Evolutionary conservation across 345 rosid species (phyloP).

Genomic region (Eutrema heterophyllum): DNA sequence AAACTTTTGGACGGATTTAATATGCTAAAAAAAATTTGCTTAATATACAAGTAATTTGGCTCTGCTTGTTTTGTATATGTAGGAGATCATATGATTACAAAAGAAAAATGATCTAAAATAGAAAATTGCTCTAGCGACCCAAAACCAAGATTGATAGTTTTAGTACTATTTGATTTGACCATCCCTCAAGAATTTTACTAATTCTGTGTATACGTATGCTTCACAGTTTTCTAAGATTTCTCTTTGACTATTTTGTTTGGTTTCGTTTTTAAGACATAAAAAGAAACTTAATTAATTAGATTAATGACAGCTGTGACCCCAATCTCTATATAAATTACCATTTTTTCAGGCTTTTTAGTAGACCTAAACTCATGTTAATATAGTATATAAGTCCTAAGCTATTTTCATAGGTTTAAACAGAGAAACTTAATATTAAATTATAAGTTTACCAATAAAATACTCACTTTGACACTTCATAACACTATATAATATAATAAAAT

Average conservation of each 20-base stretch:
- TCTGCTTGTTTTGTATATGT: slow-evolving; percentile 6
- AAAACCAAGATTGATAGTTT: slow-evolving; percentile 5
- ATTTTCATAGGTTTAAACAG: neutral
- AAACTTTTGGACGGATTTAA: slow-evolving; percentile 7
- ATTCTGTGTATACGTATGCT: slow-evolving; percentile 19
- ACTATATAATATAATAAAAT: slow-evolving; percentile 25
- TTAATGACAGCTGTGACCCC: slow-evolving; percentile 12
- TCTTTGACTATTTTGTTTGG: slow-evolving; percentile 13
- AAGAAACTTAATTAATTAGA: neutral
- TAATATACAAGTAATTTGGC: neutral
- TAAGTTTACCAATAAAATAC: slow-evolving; percentile 26
- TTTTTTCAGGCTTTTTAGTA: neutral
- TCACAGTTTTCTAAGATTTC: neutral
- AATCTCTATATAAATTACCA: neutral
- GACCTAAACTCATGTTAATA: slow-evolving; percentile 20
- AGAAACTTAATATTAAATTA: neutral
- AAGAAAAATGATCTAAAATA: neutral
- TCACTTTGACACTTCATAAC: slow-evolving; percentile 38
- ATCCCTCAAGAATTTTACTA: slow-evolving; percentile 21
- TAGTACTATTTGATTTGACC: slow-evolving; percentile 31
- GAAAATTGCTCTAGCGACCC: neutral
- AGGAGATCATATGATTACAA: slow-evolving; percentile 5
- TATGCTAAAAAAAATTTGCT: neutral
- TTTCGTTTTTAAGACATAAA: neutral
- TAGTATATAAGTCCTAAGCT: neutral